phyloP scores from a whole-genome alignment of 2,329 filamentous ascomycete genomes.

The Scedosporium aurantiacum region DNA sequence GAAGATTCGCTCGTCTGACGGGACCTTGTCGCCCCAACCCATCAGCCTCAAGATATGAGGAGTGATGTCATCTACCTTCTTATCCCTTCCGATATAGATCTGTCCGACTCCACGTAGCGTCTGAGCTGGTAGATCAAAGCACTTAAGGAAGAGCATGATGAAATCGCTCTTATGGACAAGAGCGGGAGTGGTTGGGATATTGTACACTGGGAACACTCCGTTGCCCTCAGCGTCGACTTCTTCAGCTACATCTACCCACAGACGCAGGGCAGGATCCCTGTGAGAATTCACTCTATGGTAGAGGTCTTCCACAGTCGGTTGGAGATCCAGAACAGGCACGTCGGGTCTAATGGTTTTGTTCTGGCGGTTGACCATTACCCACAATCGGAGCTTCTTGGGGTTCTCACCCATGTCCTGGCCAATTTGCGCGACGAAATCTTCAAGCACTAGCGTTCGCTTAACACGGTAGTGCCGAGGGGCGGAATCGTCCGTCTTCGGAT shows the following conservation, averaged over 20 bases:
- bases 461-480: conserved; percentile 64
- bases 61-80: conserved; percentile 77
- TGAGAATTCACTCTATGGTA: conserved; percentile 40
- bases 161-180: conserved; percentile 44
- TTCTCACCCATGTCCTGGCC: conserved; percentile 60
- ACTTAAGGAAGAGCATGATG: conserved; percentile 83
- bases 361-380: conserved; percentile 97
- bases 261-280: conserved; percentile 62
- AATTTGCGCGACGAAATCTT: conserved; percentile 61
- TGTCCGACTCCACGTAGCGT: conserved; percentile 67
- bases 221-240: conserved; percentile 56
- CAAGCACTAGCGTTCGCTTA: conserved; percentile 62
- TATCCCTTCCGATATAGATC: conserved; percentile 76
- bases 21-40: conserved; percentile 70
- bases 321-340: conserved; percentile 66
- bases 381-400: conserved; percentile 64
- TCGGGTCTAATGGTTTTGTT: conserved; percentile 95
- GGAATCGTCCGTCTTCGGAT: conserved; percentile 54
- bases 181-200: not conserved
- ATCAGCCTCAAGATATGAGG: conserved; percentile 70
- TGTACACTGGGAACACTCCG: conserved; percentile 23
- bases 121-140: conserved; percentile 74
- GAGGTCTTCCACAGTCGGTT: conserved; percentile 66
- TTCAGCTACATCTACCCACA: conserved; percentile 77
- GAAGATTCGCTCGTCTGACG: conserved; percentile 47